Percentiles rank a stretch among this genome's conserved stretches.
Evolutionary conservation across 768 basidiomycete genomes (phyloP).

Genomic region (Hygrocybe punicea): DNA sequence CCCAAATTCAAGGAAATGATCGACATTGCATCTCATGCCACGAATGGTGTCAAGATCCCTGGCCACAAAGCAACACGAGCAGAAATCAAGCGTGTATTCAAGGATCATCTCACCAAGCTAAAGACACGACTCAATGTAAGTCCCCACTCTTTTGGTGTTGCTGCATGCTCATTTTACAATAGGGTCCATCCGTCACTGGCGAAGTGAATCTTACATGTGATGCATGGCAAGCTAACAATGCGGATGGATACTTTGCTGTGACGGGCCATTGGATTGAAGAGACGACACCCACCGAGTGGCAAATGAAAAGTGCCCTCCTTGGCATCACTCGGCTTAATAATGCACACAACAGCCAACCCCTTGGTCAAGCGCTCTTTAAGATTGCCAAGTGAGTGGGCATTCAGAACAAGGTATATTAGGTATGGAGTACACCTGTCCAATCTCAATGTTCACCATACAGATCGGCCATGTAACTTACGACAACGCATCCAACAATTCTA

Average conservation of each 20-base stretch:
- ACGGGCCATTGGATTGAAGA: constrained; percentile 43
- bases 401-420: constrained; percentile 25
- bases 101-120: background rate
- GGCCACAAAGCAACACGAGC: constrained; percentile 19
- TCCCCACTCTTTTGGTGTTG: background rate
- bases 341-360: constrained; percentile 33
- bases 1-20: no score
- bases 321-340: constrained; percentile 37
- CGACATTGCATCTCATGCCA: no score
- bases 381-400: constrained; percentile 27
- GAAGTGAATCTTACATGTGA: constrained; percentile 35
- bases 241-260: constrained; percentile 39
- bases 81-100: constrained; percentile 32
- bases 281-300: constrained; percentile 20
- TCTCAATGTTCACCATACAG: constrained; percentile 14
- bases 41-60: no score
- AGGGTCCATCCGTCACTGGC: constrained; percentile 9
- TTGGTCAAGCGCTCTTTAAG: constrained; percentile 40
- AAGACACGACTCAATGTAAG: background rate
- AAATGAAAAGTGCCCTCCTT: constrained; percentile 26
- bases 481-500: constrained; percentile 38
- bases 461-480: constrained; percentile 37
- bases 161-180: background rate
- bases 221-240: constrained; percentile 40
- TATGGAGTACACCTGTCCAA: background rate